Percentiles rank a stretch among this genome's conserved stretches.
These are phyloP conservation scores for Phytophthora rubi DNA, from an alignment of 352 stramenopile genomes.

Conservation along the genomic window DNA sequence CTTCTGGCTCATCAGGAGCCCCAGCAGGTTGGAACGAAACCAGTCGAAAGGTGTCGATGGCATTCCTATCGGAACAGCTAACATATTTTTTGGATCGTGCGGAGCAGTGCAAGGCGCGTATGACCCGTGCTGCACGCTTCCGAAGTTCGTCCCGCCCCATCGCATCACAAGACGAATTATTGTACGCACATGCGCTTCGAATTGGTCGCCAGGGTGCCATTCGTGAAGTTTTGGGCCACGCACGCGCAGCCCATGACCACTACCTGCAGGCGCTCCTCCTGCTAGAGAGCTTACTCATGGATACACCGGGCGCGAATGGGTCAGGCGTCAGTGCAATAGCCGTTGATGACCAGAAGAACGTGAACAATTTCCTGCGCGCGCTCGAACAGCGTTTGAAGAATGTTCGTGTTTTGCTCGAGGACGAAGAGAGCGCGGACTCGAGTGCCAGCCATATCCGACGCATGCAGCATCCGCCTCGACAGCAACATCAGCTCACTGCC, in stretches of 20 bases:
- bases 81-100: slow-evolving; percentile 67
- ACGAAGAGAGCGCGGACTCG: slow-evolving; percentile 19
- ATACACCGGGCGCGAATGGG: slow-evolving; percentile 31
- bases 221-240: slow-evolving; percentile 74
- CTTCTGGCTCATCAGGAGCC: slow-evolving; percentile 19
- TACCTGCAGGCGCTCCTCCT: slow-evolving; percentile 68
- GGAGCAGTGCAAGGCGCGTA: slow-evolving; percentile 66
- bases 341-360: slow-evolving; percentile 60
- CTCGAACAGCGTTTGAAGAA: slow-evolving; percentile 63
- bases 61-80: slow-evolving; percentile 66
- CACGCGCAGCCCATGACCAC: slow-evolving; percentile 56
- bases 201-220: slow-evolving; percentile 69
- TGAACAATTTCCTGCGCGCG: slow-evolving; percentile 53
- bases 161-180: slow-evolving; percentile 62
- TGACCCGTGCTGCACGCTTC: slow-evolving; percentile 37
- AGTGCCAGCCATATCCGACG: slow-evolving; percentile 15
- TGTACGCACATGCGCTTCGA: slow-evolving; percentile 70
- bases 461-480: slow-evolving; percentile 22
- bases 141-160: slow-evolving; percentile 19
- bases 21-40: slow-evolving; percentile 43
- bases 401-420: slow-evolving; percentile 43
- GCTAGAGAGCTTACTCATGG: slow-evolving; percentile 68
- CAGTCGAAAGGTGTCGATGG: slow-evolving; percentile 67
- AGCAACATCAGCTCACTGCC: slow-evolving; percentile 16
- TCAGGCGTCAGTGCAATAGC: slow-evolving; percentile 23